A percentile compares a stretch with the other conserved stretches of the same genome.
phyloP scores from a whole-genome alignment of 352 stramenopile genomes.

The Phytopythium boreale region DNA sequence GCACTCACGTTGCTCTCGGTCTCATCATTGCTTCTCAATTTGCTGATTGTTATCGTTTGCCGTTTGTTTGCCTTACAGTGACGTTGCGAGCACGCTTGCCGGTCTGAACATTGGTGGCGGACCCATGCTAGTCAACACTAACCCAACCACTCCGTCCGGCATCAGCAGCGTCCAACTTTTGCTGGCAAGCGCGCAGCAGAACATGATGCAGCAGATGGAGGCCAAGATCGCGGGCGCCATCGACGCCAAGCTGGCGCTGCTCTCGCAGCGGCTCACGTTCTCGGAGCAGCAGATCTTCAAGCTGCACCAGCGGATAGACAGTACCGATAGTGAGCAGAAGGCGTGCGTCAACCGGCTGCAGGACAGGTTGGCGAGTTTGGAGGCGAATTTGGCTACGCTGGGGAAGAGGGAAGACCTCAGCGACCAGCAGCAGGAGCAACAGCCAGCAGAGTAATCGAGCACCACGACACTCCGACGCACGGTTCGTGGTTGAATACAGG shows the following conservation, averaged over 20 bases:
- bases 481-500: not conserved
- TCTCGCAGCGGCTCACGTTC: slow-evolving; percentile 55
- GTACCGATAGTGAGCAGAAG: slow-evolving; percentile 2
- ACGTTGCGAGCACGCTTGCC: slow-evolving; percentile 2
- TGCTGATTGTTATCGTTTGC: not conserved
- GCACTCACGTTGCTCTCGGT: too few relatives aligned
- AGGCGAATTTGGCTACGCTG: slow-evolving; percentile 2
- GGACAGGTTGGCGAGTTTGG: not conserved
- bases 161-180: slow-evolving; percentile 36
- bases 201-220: slow-evolving; percentile 62
- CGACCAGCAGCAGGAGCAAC: not conserved
- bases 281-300: slow-evolving; percentile 66
- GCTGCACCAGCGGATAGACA: slow-evolving; percentile 39
- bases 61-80: not conserved
- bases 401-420: not conserved
- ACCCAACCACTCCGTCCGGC: not conserved
- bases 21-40: not conserved
- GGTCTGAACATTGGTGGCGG: not conserved
- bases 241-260: slow-evolving; percentile 49
- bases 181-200: slow-evolving; percentile 55
- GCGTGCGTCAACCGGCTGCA: not conserved
- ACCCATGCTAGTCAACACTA: not conserved
- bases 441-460: slow-evolving; percentile 1
- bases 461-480: not conserved
- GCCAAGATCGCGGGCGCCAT: slow-evolving; percentile 55